These are phyloP conservation scores for Fusarium sp. DNA, from an alignment of 2,329 filamentous ascomycete genomes.

Conservation along the genomic window DNA sequence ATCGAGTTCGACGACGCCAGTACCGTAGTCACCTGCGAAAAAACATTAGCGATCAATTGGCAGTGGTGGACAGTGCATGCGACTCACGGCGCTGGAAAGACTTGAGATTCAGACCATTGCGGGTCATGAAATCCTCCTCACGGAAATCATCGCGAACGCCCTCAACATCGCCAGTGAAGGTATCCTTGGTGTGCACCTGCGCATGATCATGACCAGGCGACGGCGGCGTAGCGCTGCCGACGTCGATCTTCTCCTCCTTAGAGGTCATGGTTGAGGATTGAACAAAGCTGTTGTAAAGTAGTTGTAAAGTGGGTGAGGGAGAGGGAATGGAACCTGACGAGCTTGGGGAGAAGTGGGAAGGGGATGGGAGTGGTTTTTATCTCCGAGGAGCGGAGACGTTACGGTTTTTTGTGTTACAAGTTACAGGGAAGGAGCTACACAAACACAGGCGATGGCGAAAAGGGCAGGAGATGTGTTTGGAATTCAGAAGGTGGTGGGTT, in stretches of 20 bases:
- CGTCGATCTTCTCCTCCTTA: constrained; percentile 39
- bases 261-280: constrained; percentile 8
- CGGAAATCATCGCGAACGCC: constrained; percentile 35
- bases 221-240: constrained; percentile 25
- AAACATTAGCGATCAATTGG: constrained; percentile 8
- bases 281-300: background rate
- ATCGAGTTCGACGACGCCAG: constrained; percentile 50
- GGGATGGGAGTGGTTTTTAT: constrained; percentile 29
- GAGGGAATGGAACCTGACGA: background rate
- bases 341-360: background rate
- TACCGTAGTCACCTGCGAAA: constrained; percentile 37
- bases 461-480: constrained; percentile 33
- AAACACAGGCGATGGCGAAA: constrained; percentile 33
- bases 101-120: constrained; percentile 41
- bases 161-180: background rate
- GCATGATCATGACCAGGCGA: constrained; percentile 1
- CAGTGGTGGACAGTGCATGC: background rate
- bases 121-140: constrained; percentile 43
- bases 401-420: background rate
- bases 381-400: background rate
- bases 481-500: background rate
- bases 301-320: background rate
- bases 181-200: constrained; percentile 17
- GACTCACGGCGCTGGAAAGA: constrained; percentile 39
- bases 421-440: background rate